Conservation (phyloP, 306 rosid species). For the Dryas octopetala region DNA sequence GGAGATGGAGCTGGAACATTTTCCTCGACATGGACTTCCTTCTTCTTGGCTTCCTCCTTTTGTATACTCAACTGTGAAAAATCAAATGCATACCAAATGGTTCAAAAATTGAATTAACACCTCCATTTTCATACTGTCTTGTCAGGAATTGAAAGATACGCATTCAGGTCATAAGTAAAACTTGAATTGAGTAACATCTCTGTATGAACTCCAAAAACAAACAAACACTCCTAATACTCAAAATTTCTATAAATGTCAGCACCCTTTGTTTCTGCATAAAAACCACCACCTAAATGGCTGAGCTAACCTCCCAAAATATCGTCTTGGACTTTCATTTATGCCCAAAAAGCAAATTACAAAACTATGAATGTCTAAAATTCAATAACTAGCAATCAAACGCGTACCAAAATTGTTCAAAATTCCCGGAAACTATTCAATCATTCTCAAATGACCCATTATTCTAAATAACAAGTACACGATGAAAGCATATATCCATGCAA, state of each 20-base stretch:
- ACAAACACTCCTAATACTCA: background rate
- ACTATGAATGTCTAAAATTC: background rate
- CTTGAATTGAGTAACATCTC: background rate
- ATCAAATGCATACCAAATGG: conserved; percentile 6
- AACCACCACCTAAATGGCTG: conserved; percentile 1
- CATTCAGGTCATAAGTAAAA: background rate
- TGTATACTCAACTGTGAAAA: conserved; percentile 61
- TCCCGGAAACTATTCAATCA: background rate
- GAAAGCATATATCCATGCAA: background rate
- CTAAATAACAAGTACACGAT: conserved; percentile 3
- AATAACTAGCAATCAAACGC: background rate
- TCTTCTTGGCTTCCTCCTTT: conserved; percentile 96
- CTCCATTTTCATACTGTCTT: background rate
- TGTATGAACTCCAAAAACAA: background rate
- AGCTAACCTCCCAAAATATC: background rate
- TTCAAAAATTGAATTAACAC: background rate
- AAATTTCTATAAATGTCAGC: background rate
- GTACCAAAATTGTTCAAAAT: background rate
- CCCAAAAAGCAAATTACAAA: background rate
- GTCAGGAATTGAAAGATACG: background rate
- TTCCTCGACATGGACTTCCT: conserved; percentile 85
- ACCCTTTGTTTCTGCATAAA: background rate
- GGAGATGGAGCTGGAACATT: conserved; percentile 96
- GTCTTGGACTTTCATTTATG: background rate
- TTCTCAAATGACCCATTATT: background rate